phyloP scores from a whole-genome alignment of 441 rosid genomes.

The Syzygium syzygioides region DNA sequence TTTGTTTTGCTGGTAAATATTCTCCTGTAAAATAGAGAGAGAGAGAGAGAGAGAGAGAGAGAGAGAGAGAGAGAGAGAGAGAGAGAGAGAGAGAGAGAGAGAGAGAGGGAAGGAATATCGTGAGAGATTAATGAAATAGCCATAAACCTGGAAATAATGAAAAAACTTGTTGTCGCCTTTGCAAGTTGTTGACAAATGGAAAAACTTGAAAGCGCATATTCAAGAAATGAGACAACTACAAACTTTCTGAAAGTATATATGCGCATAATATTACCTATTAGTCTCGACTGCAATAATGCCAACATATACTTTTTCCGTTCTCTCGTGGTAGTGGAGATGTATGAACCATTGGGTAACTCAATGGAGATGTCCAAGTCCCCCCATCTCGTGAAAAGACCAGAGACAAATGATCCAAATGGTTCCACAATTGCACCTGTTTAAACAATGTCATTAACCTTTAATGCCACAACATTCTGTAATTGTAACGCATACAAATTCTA shows the following conservation, averaged over 20 bases:
- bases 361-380: conserved; percentile 91
- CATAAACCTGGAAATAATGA: neutral
- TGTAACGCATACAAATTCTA: neutral
- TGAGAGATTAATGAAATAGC: neutral
- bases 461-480: neutral
- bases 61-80: neutral
- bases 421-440: conserved; percentile 75
- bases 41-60: neutral
- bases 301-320: conserved; percentile 54
- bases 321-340: conserved; percentile 56
- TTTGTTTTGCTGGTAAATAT: neutral
- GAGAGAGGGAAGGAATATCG: neutral
- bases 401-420: conserved; percentile 88
- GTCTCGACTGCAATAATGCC: conserved; percentile 39
- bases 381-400: conserved; percentile 70
- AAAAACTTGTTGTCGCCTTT: neutral
- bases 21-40: neutral
- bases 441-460: conserved; percentile 1
- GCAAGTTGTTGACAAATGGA: neutral
- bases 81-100: neutral
- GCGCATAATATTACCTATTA: conserved; percentile 29
- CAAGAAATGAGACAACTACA: neutral
- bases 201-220: neutral
- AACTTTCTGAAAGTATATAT: neutral
- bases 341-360: conserved; percentile 40